Conservation (phyloP, 2,329 filamentous ascomycete species). For the Alternaria sp. region DNA sequence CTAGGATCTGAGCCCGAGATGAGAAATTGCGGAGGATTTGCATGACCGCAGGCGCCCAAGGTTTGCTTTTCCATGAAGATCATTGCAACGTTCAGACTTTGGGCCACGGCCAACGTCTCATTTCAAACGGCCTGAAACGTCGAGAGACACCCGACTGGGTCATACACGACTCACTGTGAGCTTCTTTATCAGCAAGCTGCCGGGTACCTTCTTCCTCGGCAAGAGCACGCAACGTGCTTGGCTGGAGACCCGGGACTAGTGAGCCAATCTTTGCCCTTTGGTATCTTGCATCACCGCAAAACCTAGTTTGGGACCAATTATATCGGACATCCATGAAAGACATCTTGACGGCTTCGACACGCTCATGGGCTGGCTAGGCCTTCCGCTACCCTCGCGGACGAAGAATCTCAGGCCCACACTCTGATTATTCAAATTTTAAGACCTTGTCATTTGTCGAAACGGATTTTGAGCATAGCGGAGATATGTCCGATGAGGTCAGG, state of each 20-base stretch:
- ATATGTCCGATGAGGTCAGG: neutral
- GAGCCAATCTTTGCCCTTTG: constrained; percentile 7
- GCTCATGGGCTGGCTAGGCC: constrained; percentile 5
- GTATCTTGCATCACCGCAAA: constrained; percentile 10
- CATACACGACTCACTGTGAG: neutral
- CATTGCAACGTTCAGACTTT: neutral
- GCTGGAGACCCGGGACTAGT: neutral
- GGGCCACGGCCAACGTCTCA: neutral
- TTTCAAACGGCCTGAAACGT: neutral
- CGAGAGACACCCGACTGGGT: neutral
- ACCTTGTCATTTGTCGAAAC: constrained; percentile 1
- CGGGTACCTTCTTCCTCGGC: neutral
- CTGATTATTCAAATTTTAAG: neutral
- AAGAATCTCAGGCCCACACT: neutral
- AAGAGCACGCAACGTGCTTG: neutral
- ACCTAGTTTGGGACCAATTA: constrained; percentile 8
- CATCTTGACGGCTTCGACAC: constrained; percentile 2
- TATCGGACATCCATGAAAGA: constrained; percentile 6
- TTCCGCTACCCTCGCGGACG: neutral
- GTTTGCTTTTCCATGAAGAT: constrained; percentile 1
- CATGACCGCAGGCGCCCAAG: constrained; percentile 1
- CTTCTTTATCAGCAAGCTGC: neutral
- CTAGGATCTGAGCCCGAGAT: constrained; percentile 7
- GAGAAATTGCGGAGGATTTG: constrained; percentile 17
- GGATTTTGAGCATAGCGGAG: neutral